Base-by-base conservation (phyloP, 345 rosid genomes). In the Nephelium lappaceum region DNA sequence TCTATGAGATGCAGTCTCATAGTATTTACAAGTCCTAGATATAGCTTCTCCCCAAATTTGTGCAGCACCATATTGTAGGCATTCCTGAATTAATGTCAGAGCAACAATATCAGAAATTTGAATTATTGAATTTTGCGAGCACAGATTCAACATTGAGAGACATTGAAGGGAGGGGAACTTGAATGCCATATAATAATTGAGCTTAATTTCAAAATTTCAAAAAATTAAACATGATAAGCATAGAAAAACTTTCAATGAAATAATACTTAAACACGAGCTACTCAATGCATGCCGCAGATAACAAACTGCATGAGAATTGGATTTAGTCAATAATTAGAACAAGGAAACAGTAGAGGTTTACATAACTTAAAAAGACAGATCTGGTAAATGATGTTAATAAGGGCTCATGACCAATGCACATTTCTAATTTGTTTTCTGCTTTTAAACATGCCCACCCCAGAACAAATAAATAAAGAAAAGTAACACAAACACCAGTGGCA, bases 41-140 rank as follows among this genome's bases (percentile, higher is more conserved):
- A 89, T 24, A 91, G 80, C 80, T 88, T 88, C 84, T 91, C 95
- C 24, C 93, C 95, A 72, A 86, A 89, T 83, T 91, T 89, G 84
- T 91, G 91, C 71, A 89, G 91, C 75, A 91, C 95, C 95, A 91
- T 91, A 73, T 89, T 91, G 84, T 88, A 91, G 7, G 95, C 95
- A 77, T 88, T 91, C 85, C 91, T 91, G 81, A 47, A 73, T 72
- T 14, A 38, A 82, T 2, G 49, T 23, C 55, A 79, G 60, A 31
- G 24, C 42, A n/a, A 18, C 38, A 61, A 62, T 27, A 25, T 76
- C 69, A 74, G 77, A 77, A 55, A 39, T 66, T 67, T 57, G 58
- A 67, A 62, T 42, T 16, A 41, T 27, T 23, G 23, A 72, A 51
- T 38, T 78, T 11, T 31, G 10, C 2, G 2, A 45, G 25, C 21